Base-by-base conservation (phyloP, 2,329 filamentous ascomycete species). In the Epichloe gansuensis region DNA sequence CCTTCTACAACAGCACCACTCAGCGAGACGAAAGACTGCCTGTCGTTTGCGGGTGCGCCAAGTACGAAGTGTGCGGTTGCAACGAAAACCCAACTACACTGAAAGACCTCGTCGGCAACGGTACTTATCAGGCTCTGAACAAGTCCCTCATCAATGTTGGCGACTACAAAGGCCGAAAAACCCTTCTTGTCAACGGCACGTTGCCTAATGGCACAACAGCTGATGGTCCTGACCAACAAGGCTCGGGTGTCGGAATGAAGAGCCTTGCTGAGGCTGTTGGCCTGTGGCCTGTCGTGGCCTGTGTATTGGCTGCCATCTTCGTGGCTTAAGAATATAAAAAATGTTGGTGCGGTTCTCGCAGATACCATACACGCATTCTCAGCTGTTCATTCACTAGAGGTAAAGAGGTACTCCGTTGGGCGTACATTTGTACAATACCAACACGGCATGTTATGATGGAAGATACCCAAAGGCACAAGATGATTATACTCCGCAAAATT, bases 151-250 rank as follows among this genome's bases (percentile, higher is more conserved):
- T 87, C 52, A 75, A 72, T 12, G 76, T 90, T 1, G 78, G 75
- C 2, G 53, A 64, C 23, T 64, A 61, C 55, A 49, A 59, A 36
- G 55, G 56, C 46, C 39, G 68, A 74, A 50, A 74, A 55, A 83
- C 78, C 1, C 75, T 93, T 39, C 71, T 87, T 34, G 69, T 91
- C 63, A 89, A 89, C 63, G 87, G 87, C n/a, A 86, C 84, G 0
- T 69, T 91, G 3, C 78, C 82, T 34, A 84, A 85, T 58, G 80
- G 79, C 47, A 85, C 82, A 0, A 82, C 79, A 0, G 72, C 55
- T 13, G 63, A 60, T 41, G 59, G 54, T 2, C 54, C 58, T 4
- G 54, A 63, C 3, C 64, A 72, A 7, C 64, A 67, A n/a, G 68
- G 57, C 21, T 57, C 31, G 31, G 31, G 31, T 31, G 31, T 55